A percentile compares a stretch with the other conserved stretches of the same genome.
Conservation (phyloP, 306 rosid species). For the Pyrus betulifolia region DNA sequence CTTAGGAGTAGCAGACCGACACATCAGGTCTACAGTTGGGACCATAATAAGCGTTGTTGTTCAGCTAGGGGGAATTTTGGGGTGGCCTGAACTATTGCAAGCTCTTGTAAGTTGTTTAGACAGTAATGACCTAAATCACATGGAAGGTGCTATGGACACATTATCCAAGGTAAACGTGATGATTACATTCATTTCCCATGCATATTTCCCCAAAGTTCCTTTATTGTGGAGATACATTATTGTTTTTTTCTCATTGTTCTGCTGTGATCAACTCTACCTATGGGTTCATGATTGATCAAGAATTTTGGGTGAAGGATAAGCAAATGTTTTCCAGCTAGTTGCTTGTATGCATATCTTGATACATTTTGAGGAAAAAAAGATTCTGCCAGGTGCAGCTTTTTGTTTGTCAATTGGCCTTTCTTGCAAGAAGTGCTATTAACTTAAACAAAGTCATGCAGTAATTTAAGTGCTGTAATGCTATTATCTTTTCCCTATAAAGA, state of each 20-base stretch:
- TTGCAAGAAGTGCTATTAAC: not conserved
- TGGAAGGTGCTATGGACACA: conserved; percentile 99
- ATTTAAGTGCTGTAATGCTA: not conserved
- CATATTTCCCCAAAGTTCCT: not conserved
- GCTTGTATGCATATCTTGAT: not conserved
- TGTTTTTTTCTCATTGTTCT: not conserved
- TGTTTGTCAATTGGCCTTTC: not conserved
- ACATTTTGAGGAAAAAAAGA: not conserved
- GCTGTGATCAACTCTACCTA: not conserved
- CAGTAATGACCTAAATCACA: conserved; percentile 77
- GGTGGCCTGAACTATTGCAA: conserved; percentile 95
- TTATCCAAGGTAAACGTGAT: conserved; percentile 70
- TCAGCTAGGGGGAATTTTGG: conserved; percentile 73
- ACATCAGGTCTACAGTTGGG: conserved; percentile 86
- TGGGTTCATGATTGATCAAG: not conserved
- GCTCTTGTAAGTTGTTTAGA: conserved; percentile 88
- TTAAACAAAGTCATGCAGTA: not conserved
- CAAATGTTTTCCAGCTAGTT: not conserved
- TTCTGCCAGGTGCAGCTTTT: not conserved
- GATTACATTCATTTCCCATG: not conserved
- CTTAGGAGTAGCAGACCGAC: conserved; percentile 81
- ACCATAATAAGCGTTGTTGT: conserved; percentile 76
- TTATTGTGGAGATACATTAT: not conserved
- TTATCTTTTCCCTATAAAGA: not conserved
- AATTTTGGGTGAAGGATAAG: not conserved